phyloP scores from a whole-genome alignment of 371 early-diverging fungal species.

The Mucor ambiguus region DNA sequence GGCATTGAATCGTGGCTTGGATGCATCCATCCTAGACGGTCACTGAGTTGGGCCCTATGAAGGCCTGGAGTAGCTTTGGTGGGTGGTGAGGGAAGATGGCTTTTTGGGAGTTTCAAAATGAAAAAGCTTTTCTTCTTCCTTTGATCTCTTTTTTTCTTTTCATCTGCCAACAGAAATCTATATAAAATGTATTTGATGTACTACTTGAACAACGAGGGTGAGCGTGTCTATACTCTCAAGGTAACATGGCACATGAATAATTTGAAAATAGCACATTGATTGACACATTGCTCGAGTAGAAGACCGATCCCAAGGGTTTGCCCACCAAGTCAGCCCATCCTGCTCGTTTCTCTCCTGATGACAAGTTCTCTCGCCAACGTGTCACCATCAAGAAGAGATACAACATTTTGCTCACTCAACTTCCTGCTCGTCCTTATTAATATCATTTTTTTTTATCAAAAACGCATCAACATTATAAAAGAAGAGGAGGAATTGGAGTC shows the following conservation, averaged over 20 bases:
- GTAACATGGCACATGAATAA: slow-evolving; percentile 38
- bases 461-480: slow-evolving; percentile 3
- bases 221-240: slow-evolving; percentile 97
- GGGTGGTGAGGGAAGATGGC: background rate
- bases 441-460: background rate
- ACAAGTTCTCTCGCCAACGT: slow-evolving; percentile 97
- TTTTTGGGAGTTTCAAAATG: slow-evolving; percentile 7
- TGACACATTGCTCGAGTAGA: slow-evolving; percentile 55
- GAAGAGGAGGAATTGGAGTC: background rate
- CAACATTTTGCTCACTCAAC: slow-evolving; percentile 86
- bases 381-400: slow-evolving; percentile 97
- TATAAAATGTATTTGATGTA: slow-evolving; percentile 96
- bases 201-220: slow-evolving; percentile 77
- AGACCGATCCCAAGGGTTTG: slow-evolving; percentile 74
- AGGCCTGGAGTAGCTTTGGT: background rate
- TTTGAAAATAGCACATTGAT: background rate
- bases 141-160: background rate
- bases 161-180: slow-evolving; percentile 7
- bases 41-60: background rate
- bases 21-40: slow-evolving; percentile 1
- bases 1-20: slow-evolving; percentile 16
- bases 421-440: slow-evolving; percentile 46
- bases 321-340: slow-evolving; percentile 97
- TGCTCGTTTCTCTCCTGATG: slow-evolving; percentile 97
- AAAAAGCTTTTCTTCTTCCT: background rate